Conservation (phyloP, 2,329 filamentous ascomycete genomes). For the Claviceps fusiformis region DNA sequence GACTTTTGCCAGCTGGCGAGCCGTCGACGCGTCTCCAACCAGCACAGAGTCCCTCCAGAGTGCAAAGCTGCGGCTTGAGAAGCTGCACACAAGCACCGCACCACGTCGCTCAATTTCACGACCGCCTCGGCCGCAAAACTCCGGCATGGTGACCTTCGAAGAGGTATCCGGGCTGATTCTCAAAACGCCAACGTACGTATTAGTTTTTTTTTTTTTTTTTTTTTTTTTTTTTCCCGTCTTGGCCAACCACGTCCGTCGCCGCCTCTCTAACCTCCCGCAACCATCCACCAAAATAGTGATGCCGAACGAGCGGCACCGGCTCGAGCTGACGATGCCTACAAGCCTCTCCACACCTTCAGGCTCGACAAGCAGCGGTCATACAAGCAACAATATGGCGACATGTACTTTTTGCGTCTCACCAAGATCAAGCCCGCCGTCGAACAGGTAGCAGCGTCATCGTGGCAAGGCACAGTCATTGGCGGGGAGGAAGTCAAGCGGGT, state of each 20-base stretch:
- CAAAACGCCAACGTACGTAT: constrained; percentile 18
- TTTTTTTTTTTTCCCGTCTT: not conserved
- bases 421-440: constrained; percentile 79
- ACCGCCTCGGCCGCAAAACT: not conserved
- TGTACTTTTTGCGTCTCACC: constrained; percentile 87
- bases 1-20: not conserved
- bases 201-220: constrained; percentile 16
- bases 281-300: constrained; percentile 13
- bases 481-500: constrained; percentile 63
- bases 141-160: constrained; percentile 21
- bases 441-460: constrained; percentile 56
- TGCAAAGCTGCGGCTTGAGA: not conserved
- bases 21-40: not conserved
- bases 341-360: constrained; percentile 59
- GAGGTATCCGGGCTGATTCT: constrained; percentile 20
- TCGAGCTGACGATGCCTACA: constrained; percentile 50
- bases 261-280: not conserved
- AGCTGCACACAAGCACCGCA: not conserved
- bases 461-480: constrained; percentile 65
- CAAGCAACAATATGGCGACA: constrained; percentile 90
- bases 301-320: constrained; percentile 28
- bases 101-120: not conserved
- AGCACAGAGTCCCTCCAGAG: not conserved
- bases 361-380: constrained; percentile 65
- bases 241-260: too few relatives aligned